phyloP scores from a whole-genome alignment of 139 green algal genomes.

The Chlamydomonas schloesseri region DNA sequence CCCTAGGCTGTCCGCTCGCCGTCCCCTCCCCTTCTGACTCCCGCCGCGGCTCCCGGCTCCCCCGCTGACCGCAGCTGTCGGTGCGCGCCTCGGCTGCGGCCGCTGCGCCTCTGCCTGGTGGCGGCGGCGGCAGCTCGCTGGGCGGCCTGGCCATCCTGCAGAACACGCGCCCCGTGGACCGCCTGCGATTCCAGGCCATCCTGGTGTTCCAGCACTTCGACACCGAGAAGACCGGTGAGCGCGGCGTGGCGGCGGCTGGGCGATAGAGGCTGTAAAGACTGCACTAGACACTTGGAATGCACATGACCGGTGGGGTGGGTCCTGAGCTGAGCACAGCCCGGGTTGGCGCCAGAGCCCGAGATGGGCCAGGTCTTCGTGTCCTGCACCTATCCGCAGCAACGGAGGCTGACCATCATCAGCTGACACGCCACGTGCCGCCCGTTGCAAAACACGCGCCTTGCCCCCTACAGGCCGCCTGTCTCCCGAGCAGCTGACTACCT shows the following conservation, averaged over 20 bases:
- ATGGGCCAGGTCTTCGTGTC: too few species aligned
- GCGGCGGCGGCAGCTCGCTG: not conserved
- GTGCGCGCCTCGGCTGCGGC: not conserved
- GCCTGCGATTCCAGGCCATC: constrained; percentile 37
- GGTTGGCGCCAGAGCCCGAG: too few species aligned
- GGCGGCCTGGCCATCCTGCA: constrained; percentile 15
- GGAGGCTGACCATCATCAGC: too few species aligned
- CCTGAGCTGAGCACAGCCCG: not conserved
- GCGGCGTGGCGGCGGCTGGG: not conserved
- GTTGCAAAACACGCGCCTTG: too few species aligned
- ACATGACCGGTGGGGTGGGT: too few species aligned
- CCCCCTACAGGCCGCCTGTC: constrained; percentile 6
- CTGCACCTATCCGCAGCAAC: too few species aligned
- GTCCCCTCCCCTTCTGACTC: not conserved
- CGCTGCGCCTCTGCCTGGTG: too few species aligned
- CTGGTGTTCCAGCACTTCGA: constrained; percentile 47
- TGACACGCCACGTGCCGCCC: too few species aligned
- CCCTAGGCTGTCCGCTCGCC: too few species aligned
- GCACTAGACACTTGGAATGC: too few species aligned
- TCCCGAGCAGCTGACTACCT: constrained; percentile 9
- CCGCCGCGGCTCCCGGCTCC: not conserved
- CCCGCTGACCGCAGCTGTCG: not conserved
- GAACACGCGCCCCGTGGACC: constrained; percentile 22
- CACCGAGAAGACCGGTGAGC: not conserved
- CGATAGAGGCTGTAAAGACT: not conserved